A percentile compares a stretch with the other conserved stretches of the same genome.
Evolutionary conservation across 2,329 filamentous ascomycete genomes (phyloP).

Genomic region (Chaetomium strumarium): DNA sequence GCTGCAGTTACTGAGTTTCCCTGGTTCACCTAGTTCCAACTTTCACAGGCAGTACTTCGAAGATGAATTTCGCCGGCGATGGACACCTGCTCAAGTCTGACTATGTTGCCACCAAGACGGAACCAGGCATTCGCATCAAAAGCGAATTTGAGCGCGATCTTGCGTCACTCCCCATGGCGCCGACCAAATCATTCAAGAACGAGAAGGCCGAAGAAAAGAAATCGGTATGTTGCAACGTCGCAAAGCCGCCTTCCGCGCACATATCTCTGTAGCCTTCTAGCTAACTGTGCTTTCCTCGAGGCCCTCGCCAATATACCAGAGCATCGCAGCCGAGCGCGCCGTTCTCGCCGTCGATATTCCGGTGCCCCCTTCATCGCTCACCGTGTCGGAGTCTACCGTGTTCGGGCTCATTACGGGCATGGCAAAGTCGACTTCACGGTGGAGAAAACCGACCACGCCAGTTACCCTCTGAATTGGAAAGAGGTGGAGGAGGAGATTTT

Average conservation of each 20-base stretch:
- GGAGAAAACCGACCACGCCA: not conserved
- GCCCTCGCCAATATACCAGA: not conserved
- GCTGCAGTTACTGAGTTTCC: too few relatives aligned
- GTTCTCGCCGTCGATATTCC: not conserved
- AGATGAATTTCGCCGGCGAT: not conserved
- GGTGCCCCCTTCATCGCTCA: not conserved
- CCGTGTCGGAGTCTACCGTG: not conserved
- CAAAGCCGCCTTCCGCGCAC: not conserved
- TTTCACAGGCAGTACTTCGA: too few relatives aligned
- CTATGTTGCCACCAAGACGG: not conserved
- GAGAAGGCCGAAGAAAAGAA: not conserved
- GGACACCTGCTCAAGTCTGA: not conserved
- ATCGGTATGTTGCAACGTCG: not conserved
- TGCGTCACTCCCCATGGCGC: not conserved
- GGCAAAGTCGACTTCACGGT: not conserved
- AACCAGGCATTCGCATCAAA: not conserved
- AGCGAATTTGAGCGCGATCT: not conserved
- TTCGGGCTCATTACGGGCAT: not conserved
- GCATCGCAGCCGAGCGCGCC: not conserved
- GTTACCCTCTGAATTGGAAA: not conserved
- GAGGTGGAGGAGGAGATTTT: not conserved
- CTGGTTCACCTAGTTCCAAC: too few relatives aligned
- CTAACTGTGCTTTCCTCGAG: not conserved
- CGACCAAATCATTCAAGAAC: not conserved
- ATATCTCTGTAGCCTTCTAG: not conserved